These are phyloP conservation scores for Apiotrichum veenhuisii DNA, from an alignment of 1,284 basidiomycete species.

Conservation along the genomic window DNA sequence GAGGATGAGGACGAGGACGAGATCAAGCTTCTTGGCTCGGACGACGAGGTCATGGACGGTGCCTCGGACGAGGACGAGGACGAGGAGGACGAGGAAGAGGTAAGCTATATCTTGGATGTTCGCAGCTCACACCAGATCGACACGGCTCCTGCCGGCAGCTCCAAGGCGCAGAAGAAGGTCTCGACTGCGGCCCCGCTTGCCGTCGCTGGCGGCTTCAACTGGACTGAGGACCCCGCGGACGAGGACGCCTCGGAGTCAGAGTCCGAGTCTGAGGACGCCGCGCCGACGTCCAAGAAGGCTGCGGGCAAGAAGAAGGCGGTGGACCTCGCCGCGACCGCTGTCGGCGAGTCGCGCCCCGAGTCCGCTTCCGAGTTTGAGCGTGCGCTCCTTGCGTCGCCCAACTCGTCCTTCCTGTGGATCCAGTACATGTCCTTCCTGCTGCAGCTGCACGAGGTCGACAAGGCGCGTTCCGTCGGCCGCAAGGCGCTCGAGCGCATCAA, in stretches of 20 bases:
- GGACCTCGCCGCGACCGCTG: constrained; percentile 81
- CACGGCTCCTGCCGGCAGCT: constrained; percentile 13
- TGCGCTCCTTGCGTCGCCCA: constrained; percentile 87
- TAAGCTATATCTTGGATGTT: constrained; percentile 2
- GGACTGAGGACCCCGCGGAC: constrained; percentile 49
- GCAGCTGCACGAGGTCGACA: constrained; percentile 90
- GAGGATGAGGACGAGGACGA: constrained; percentile 44
- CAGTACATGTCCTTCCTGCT: constrained; percentile 99
- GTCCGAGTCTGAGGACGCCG: constrained; percentile 53
- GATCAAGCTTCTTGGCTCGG: constrained; percentile 3
- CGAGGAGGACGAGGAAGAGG: constrained; percentile 24
- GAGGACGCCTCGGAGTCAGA: constrained; percentile 52
- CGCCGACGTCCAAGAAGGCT: constrained; percentile 22
- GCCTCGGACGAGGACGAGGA: constrained; percentile 27
- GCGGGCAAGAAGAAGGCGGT: constrained; percentile 58
- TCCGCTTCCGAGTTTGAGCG: constrained; percentile 94
- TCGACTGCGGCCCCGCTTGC: constrained; percentile 43
- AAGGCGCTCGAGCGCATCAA: constrained; percentile 84
- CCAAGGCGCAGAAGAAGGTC: constrained; percentile 25
- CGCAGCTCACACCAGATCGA: constrained; percentile 16
- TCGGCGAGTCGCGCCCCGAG: constrained; percentile 69
- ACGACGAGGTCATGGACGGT: constrained; percentile 23
- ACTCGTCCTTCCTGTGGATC: constrained; percentile 97
- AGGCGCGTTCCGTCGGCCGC: constrained; percentile 80
- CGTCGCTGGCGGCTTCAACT: constrained; percentile 54